Evolutionary conservation across 306 rosid species (phyloP), one percentile per base, ranked within the genome.

Genomic region (Cicer chorassanicum): DNA sequence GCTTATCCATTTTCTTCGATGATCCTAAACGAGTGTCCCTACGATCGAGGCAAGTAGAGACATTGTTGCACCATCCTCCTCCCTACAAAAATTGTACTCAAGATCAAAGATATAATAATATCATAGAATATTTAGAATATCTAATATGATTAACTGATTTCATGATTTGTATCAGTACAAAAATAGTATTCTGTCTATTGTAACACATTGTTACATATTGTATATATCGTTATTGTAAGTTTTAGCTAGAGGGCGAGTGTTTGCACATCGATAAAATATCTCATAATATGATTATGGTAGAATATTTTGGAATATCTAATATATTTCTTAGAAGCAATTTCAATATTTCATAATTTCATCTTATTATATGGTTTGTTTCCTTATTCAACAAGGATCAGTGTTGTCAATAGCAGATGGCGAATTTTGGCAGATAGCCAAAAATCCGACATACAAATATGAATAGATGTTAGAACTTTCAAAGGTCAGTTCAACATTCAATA

Each of bases 61-160:
- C 91, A 76, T 93, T 88, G 84, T 89, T 88, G 86, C 98, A 93
- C 98, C 98, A 93, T 72, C 87, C 97, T 82, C 98, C 97, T 81
- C 98, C 98, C 98, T 93, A 49, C 10, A 72, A n/a, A 67, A 82
- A 75, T 50, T 34, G 70, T 40, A 34, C 15, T 29, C 46, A 45
- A 61, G 53, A 36, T 78, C 65, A 80, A 24, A 24, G 4, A 24
- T 24, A 24, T 49, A 8, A 9, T 34, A 29, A 54, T 68, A 9
- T 34, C 61, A 14, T 4, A 68, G 6, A 53, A 69, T 64, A 64
- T 9, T 64, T 15, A 14, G 9, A 39, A 9, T 8, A 36, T 4
- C 8, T 48, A 34, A 50, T 9, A 69, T 8, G 48, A 69, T 14
- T 36, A 15, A 15, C 54, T 50, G 11, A 70, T 15, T 38, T 50